Evolutionary conservation across 164 flowering plant species (phyloP).

Genomic region (Magnolia changhungtana): DNA sequence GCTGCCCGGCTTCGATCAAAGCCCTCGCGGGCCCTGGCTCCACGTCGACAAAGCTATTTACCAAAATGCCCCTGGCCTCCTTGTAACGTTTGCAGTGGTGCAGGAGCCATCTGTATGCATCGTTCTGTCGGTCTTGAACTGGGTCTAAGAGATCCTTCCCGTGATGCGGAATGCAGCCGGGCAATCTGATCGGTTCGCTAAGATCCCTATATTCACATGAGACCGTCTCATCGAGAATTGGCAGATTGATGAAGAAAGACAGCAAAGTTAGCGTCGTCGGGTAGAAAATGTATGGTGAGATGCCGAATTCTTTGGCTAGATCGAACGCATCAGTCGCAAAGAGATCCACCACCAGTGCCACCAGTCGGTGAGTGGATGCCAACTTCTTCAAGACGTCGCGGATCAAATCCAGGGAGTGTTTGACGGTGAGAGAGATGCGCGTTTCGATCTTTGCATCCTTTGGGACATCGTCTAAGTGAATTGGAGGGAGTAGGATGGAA

Average conservation of each 20-base stretch:
- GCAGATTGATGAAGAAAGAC: constrained; percentile 26
- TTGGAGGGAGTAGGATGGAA: constrained; percentile 27
- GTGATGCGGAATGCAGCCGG: constrained; percentile 32
- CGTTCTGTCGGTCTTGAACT: constrained; percentile 24
- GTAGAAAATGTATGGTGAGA: constrained; percentile 35
- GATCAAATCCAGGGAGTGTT: neutral
- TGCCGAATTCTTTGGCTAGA: constrained; percentile 25
- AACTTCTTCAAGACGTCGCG: constrained; percentile 16
- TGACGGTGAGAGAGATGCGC: constrained; percentile 5
- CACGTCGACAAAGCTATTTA: constrained; percentile 24
- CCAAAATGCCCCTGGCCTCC: constrained; percentile 26
- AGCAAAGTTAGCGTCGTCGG: constrained; percentile 30
- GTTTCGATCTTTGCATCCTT: neutral
- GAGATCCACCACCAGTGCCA: constrained; percentile 36
- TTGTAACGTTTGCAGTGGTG: constrained; percentile 10
- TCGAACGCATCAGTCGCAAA: constrained; percentile 36
- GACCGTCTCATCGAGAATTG: constrained; percentile 23
- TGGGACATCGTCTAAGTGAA: constrained; percentile 22
- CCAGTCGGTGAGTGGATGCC: constrained; percentile 16
- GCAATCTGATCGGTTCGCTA: constrained; percentile 26
- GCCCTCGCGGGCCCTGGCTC: constrained; percentile 22
- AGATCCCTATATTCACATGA: constrained; percentile 29
- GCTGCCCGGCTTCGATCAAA: constrained; percentile 11
- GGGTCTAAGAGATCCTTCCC: constrained; percentile 28
- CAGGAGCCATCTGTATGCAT: constrained; percentile 22